Evolutionary conservation across 352 stramenopile genomes (phyloP).

Genomic region (Globisporangium heterothallicum): DNA sequence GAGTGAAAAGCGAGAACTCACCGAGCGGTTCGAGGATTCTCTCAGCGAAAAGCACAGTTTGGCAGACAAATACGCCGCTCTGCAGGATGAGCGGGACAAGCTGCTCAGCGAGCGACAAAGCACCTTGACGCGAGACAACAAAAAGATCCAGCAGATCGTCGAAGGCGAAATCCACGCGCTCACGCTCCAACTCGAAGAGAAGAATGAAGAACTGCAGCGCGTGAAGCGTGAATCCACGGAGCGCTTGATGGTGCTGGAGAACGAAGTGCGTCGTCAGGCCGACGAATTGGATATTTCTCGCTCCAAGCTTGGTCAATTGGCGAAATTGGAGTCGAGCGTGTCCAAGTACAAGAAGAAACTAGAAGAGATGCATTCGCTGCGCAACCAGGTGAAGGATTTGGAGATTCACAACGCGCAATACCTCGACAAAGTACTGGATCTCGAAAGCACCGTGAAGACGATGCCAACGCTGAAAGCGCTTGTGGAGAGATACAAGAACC

Average conservation of each 20-base stretch:
- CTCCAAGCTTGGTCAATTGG: slow-evolving; percentile 75
- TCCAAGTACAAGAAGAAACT: slow-evolving; percentile 85
- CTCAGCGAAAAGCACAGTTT: slow-evolving; percentile 46
- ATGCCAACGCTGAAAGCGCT: slow-evolving; percentile 74
- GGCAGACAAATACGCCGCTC: slow-evolving; percentile 30
- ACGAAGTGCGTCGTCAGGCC: slow-evolving; percentile 81
- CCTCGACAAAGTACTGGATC: slow-evolving; percentile 77
- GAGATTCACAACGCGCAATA: slow-evolving; percentile 78
- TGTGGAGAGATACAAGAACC: slow-evolving; percentile 86
- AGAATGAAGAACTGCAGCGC: slow-evolving; percentile 65
- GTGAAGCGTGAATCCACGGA: slow-evolving; percentile 71
- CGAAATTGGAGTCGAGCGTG: slow-evolving; percentile 76
- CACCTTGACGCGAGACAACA: slow-evolving; percentile 77
- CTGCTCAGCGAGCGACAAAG: slow-evolving; percentile 66
- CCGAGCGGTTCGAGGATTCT: slow-evolving; percentile 60
- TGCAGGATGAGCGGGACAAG: slow-evolving; percentile 68
- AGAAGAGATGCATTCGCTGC: slow-evolving; percentile 80
- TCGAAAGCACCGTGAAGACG: slow-evolving; percentile 84
- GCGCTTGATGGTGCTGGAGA: slow-evolving; percentile 74
- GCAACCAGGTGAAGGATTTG: slow-evolving; percentile 68
- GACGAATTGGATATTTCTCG: slow-evolving; percentile 84
- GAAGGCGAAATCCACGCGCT: slow-evolving; percentile 74
- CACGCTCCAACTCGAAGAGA: slow-evolving; percentile 71
- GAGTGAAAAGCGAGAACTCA: slow-evolving; percentile 67
- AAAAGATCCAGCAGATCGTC: slow-evolving; percentile 86